Base-by-base conservation (phyloP, 495 filamentous ascomycete genomes). In the Xylaria bambusicola region DNA sequence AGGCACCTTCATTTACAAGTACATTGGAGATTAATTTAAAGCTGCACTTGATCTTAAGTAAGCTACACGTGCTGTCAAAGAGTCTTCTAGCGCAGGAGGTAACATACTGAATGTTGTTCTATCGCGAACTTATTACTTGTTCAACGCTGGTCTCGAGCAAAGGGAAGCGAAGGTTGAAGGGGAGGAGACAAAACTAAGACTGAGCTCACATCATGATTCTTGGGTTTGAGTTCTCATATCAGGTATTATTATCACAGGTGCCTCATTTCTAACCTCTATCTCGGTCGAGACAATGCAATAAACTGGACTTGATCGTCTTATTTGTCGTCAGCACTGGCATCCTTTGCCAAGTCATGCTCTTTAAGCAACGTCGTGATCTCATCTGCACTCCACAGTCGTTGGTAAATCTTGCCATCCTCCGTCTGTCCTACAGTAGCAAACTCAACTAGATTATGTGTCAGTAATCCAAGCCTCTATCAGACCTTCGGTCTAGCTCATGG, bases 381-480 rank as follows among this genome's bases (percentile, higher is more conserved):
- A 63, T 98, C 93, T 42, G 92, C 95, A 68, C 82, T 91, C 94
- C 94, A 99, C 65, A 99, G 80, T 71, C 94, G 91, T 74, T 99
- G 94, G 82, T 97, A 98, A 67, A 98, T 89, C 80, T 93, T 93
- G 62, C 94, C 94, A 64, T 89, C 84, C 76, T 89, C 88, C 70
- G 93, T 97, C 81, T 91, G 91, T 62, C 94, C 94, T 62, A 99
- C 93, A 21, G 94, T 99, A 67, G 94, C 94, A 72, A 99, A 98
- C 75, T 99, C 94, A 74, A 99, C 93, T 97, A 44, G 18, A 27
- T 42, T 48, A 23, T 36, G 55, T 66, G 67, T 80, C 64, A 82
- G 75, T 57, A 5, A 42, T 10, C 21, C 6, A 23, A 9, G 36
- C 21, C 12, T 44, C 24, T 41, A 49, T 8, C n/a, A 53, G 63